Base-by-base conservation (phyloP, 1,284 basidiomycete species). In the Trametes sp. region DNA sequence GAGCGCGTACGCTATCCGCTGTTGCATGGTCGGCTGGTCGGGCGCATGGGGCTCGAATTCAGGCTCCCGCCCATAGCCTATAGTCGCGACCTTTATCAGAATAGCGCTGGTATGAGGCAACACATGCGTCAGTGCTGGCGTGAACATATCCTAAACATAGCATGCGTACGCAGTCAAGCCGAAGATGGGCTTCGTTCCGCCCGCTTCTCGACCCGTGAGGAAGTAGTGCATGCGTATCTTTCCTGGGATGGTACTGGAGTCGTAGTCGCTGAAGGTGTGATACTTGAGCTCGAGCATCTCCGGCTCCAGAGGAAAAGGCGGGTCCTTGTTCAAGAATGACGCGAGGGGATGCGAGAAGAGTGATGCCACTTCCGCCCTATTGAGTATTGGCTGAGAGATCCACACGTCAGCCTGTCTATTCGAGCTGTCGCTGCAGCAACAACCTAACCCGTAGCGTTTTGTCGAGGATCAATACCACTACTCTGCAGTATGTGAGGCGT, bases 341-440 rank as follows among this genome's bases (percentile, higher is more conserved):
- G 78, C 74, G 11, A 96, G 84, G 0, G 93, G 93, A 72, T 94
- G 93, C 0, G 92, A 93, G 77, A 96, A 96, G 45, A 96, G 81
- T 38, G 84, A 83, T 4, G 85, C 78, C 19, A 96, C 93, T 81
- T 96, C 94, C 8, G 85, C 82, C 13, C 83, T 75, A 72, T 95
- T 95, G 10, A 95, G 80, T 24, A 92, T 88, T 0, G 93, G 94
- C 87, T 94, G 73, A 38, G 71, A 66, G 66, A n/a, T 61, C n/a
- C n/a, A n/a, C n/a, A n/a, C n/a, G n/a, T n/a, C n/a, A n/a, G n/a
- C n/a, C n/a, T n/a, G n/a, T n/a, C n/a, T n/a, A n/a, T n/a, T n/a
- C n/a, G n/a, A n/a, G n/a, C n/a, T n/a, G n/a, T n/a, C n/a, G n/a
- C n/a, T n/a, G n/a, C n/a, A n/a, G n/a, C n/a, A 13, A n/a, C 16